Evolutionary conservation across 2,329 filamentous ascomycete species (phyloP), one percentile per base, ranked within the genome.

Genomic region (Calonectria multiphialidica): DNA sequence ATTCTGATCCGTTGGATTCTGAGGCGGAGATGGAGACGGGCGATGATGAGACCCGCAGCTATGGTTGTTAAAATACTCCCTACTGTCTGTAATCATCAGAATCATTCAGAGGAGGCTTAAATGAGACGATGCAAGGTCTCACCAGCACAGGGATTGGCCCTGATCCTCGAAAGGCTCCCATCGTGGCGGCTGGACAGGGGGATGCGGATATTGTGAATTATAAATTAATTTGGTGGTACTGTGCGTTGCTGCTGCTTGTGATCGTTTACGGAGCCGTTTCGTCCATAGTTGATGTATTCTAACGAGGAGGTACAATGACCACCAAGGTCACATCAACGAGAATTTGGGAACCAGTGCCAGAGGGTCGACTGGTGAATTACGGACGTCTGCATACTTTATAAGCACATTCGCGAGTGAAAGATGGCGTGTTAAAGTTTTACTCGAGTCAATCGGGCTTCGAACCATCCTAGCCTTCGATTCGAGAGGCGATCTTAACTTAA

Each of bases 61-160:
- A 67, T 40, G 8, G 16, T 16, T 9, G 59, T 45, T 2, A 67
- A 15, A 2, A 49, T 6, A 50, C 65, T 59, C 40, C 65, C 65
- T 13, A 57, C 28, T 1, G 59, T 40, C 65, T 67, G 25, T 0
- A 37, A 16, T 45, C 18, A 2, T 45, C 2, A 30, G 25, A 18
- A 53, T 7, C 5, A 10, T 30, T 21, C 25, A 18, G 5, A 28
- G 23, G 40, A 3, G 15, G 40, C 30, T 18, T 3, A 40, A 30
- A 35, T 6, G 12, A 15, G 6, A 4, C 18, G 28, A 15, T 2
- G 25, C 1, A 9, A 35, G 15, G 28, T 47, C 65, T 53, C 15
- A 67, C 65, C 50, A 67, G 47, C 1, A 67, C 44, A 35, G 65
- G 65, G 9, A 59, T 45, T 9, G 65, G 65, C 2, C 65, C 65